A percentile compares a stretch with the other conserved stretches of the same genome.
Evolutionary conservation across 169 alveolate genomes (phyloP).

Genomic region (Plasmodium gaboni): DNA sequence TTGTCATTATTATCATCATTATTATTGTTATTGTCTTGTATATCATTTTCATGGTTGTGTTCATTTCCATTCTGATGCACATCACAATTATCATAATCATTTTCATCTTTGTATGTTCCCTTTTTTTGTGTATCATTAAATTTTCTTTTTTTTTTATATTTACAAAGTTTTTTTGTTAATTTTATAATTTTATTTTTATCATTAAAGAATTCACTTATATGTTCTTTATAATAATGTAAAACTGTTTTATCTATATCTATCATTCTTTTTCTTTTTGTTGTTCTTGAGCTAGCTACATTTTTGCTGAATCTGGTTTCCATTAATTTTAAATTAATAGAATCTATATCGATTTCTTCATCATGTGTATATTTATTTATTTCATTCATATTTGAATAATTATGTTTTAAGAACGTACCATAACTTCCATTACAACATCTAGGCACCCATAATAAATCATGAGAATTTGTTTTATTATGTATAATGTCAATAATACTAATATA

Average conservation of each 20-base stretch:
- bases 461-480: conserved; percentile 65
- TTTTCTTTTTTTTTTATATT: conserved; percentile 72
- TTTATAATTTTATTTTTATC: conserved; percentile 70
- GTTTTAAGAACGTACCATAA: conserved; percentile 63
- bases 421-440: conserved; percentile 77
- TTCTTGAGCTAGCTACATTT: conserved; percentile 75
- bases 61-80: not conserved
- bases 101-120: not conserved
- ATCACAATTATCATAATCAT: not conserved
- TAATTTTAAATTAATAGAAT: conserved; percentile 53
- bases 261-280: conserved; percentile 77
- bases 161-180: conserved; percentile 64
- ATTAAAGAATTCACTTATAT: conserved; percentile 69
- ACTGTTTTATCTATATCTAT: conserved; percentile 76
- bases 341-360: conserved; percentile 72
- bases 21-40: not conserved
- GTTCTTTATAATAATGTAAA: conserved; percentile 72
- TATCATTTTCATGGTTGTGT: not conserved
- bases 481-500: conserved; percentile 69
- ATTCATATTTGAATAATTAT: conserved; percentile 39
- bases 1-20: not conserved
- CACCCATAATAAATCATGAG: conserved; percentile 75
- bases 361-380: conserved; percentile 65
- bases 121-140: conserved; percentile 25
- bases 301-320: conserved; percentile 75